phyloP scores from a whole-genome alignment of 768 basidiomycete species.

The Podaxis rugospora region DNA sequence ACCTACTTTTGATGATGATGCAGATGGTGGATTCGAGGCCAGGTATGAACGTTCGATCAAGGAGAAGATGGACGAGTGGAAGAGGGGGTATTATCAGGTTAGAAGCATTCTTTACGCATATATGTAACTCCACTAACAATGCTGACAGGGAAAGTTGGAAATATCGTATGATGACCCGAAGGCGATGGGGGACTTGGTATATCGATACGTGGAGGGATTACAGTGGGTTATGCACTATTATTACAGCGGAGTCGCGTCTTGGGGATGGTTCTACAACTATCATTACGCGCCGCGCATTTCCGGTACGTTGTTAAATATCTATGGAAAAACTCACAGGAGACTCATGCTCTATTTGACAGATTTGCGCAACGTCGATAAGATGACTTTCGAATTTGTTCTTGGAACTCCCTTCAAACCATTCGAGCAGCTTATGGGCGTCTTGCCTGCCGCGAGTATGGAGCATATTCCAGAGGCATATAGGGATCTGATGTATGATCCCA shows the following conservation, averaged over 20 bases:
- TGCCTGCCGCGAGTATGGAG: slow-evolving; percentile 86
- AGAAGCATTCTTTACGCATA: slow-evolving; percentile 12
- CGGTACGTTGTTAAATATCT: slow-evolving; percentile 43
- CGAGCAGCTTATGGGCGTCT: slow-evolving; percentile 96
- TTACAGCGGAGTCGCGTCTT: slow-evolving; percentile 93
- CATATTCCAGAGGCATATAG: slow-evolving; percentile 84
- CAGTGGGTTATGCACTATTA: slow-evolving; percentile 99
- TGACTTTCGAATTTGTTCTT: slow-evolving; percentile 83
- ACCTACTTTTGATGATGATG: slow-evolving; percentile 66
- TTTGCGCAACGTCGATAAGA: slow-evolving; percentile 67
- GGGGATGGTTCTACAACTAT: slow-evolving; percentile 99
- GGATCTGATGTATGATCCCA: slow-evolving; percentile 86
- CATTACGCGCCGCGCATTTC: slow-evolving; percentile 97
- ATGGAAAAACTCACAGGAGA: not conserved
- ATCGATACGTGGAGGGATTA: slow-evolving; percentile 85
- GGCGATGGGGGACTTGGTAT: slow-evolving; percentile 66
- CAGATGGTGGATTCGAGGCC: slow-evolving; percentile 73
- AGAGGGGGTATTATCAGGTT: slow-evolving; percentile 89
- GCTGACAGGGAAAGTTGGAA: slow-evolving; percentile 76
- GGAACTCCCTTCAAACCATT: slow-evolving; percentile 90
- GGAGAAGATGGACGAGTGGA: slow-evolving; percentile 93
- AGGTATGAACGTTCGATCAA: slow-evolving; percentile 67
- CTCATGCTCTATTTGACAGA: slow-evolving; percentile 24
- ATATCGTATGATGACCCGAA: slow-evolving; percentile 70
- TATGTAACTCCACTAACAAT: not conserved